Percentiles rank a stretch among this genome's conserved stretches.
These are phyloP conservation scores for Scheffersomyces insectosa DNA, from an alignment of 1,139 yeast genomes.

Conservation along the genomic window DNA sequence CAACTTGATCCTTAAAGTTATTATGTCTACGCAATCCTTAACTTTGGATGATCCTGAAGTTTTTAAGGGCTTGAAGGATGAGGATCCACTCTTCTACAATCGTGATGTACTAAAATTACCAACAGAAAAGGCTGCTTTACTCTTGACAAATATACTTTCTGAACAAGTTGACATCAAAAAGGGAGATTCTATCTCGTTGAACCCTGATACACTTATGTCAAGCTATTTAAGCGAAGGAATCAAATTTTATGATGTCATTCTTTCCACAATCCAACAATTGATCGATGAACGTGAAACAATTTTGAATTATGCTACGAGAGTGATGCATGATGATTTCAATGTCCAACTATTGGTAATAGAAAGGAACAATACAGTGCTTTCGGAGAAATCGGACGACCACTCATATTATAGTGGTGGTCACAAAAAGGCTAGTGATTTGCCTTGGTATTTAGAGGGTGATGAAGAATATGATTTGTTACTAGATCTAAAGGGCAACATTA, in stretches of 20 bases:
- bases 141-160: constrained; percentile 46
- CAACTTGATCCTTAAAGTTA: constrained; percentile 57
- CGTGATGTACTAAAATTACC: constrained; percentile 40
- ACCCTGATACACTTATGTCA: constrained; percentile 49
- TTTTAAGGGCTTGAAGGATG: constrained; percentile 62
- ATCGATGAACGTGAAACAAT: constrained; percentile 71
- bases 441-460: constrained; percentile 84
- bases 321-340: constrained; percentile 72
- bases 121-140: constrained; percentile 53
- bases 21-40: constrained; percentile 69
- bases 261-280: constrained; percentile 53
- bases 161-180: constrained; percentile 42
- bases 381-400: constrained; percentile 37
- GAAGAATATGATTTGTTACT: constrained; percentile 71
- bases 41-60: constrained; percentile 76
- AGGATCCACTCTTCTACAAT: constrained; percentile 47
- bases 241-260: constrained; percentile 44
- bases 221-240: constrained; percentile 47
- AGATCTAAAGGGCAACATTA: constrained; percentile 71
- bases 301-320: constrained; percentile 70
- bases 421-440: constrained; percentile 43
- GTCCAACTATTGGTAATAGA: constrained; percentile 62
- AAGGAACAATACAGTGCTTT: constrained; percentile 55
- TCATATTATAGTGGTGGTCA: constrained; percentile 40
- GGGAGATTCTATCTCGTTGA: constrained; percentile 48